These are phyloP conservation scores for Nidularia sp. DNA, from an alignment of 768 basidiomycete species.

Conservation along the genomic window DNA sequence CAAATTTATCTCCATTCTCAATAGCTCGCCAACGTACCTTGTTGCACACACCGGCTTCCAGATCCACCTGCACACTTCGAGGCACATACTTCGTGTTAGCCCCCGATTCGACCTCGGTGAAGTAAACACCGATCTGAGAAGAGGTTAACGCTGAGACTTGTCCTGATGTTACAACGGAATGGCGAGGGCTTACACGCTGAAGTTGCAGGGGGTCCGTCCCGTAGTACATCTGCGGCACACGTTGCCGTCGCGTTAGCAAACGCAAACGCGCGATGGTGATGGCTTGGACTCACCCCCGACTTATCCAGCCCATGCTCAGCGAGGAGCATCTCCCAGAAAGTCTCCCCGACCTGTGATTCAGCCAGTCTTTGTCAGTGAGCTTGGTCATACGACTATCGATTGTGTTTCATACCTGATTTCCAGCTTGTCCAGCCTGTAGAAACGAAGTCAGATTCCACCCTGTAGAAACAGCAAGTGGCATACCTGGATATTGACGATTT, in stretches of 20 bases:
- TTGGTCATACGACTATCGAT: slow-evolving; percentile 5
- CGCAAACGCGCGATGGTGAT: slow-evolving; percentile 1
- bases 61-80: slow-evolving; percentile 84
- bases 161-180: not conserved
- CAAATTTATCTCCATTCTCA: not conserved
- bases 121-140: slow-evolving; percentile 76
- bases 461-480: slow-evolving; percentile 5
- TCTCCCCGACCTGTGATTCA: slow-evolving; percentile 62
- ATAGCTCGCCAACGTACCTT: slow-evolving; percentile 40
- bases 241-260: not conserved
- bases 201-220: slow-evolving; percentile 76
- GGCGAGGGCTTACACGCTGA: slow-evolving; percentile 46
- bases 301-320: slow-evolving; percentile 81
- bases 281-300: slow-evolving; percentile 49
- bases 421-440: slow-evolving; percentile 68
- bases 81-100: slow-evolving; percentile 76
- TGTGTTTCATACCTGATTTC: slow-evolving; percentile 32
- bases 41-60: slow-evolving; percentile 85
- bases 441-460: slow-evolving; percentile 4
- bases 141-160: not conserved
- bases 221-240: slow-evolving; percentile 49
- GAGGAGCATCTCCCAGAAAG: slow-evolving; percentile 87
- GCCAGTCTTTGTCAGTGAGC: slow-evolving; percentile 6
- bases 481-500: slow-evolving; percentile 83
- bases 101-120: slow-evolving; percentile 59